phyloP scores from a whole-genome alignment of 495 filamentous ascomycete genomes.

The Ramalina intermedia region DNA sequence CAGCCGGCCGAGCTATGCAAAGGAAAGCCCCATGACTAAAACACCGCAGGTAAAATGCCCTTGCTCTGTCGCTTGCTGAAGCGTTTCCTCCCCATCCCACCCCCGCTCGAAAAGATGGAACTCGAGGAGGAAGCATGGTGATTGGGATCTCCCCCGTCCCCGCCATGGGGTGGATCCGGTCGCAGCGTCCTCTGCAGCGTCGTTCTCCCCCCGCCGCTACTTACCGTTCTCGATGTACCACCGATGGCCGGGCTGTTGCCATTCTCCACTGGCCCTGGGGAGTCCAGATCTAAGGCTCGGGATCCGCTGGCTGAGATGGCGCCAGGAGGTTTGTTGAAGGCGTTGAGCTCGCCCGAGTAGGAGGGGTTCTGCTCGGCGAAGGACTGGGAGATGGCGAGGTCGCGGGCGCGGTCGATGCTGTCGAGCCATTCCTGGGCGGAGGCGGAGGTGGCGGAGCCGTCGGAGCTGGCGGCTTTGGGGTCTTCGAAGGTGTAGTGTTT shows the following conservation, averaged over 20 bases:
- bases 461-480: constrained; percentile 46
- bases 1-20: no score
- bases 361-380: constrained; percentile 32
- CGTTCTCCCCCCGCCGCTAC: constrained; percentile 16
- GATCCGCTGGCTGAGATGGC: constrained; percentile 53
- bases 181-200: constrained; percentile 34
- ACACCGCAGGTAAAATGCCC: constrained; percentile 72
- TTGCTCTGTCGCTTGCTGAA: constrained; percentile 87
- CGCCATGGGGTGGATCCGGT: not conserved
- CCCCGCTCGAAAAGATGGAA: not conserved
- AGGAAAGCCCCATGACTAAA: constrained; percentile 28
- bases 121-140: constrained; percentile 42
- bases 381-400: constrained; percentile 61
- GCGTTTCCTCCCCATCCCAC: constrained; percentile 43
- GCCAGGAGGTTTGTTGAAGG: constrained; percentile 57
- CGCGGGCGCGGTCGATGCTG: constrained; percentile 63
- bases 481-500: constrained; percentile 92
- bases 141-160: constrained; percentile 2
- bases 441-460: constrained; percentile 27
- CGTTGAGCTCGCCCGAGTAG: constrained; percentile 49
- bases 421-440: constrained; percentile 81
- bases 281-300: constrained; percentile 52
- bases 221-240: not conserved
- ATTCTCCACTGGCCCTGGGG: constrained; percentile 17
- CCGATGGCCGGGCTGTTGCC: constrained; percentile 20